Base-by-base conservation (phyloP, 2,329 filamentous ascomycete genomes). In the Malbranchea zuffiana region DNA sequence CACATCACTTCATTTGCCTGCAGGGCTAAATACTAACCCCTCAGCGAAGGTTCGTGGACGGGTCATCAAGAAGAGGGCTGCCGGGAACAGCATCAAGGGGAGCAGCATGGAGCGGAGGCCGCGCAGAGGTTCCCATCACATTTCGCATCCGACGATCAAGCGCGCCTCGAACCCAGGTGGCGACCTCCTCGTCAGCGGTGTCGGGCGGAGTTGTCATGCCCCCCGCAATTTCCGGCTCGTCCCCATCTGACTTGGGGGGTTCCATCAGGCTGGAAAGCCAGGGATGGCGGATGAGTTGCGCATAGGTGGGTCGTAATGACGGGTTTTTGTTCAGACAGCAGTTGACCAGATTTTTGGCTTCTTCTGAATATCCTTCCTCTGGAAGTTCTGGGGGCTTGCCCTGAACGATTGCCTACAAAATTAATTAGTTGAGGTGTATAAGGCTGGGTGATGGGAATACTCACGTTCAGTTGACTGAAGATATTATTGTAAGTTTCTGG, bases 401-500 rank as follows among this genome's bases (percentile, higher is more conserved):
- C 56, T 96, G 85, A 23, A 98, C 90, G 55, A 98, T 98, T 39
- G 90, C 90, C 90, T 98, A 48, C 16, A 28, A 24, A 39, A 15
- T 19, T 35, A 30, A 27, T 35, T 42, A 40, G 53, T 47, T 52
- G 39, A 47, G 44, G 29, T 31, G 15, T 41, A 15, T 41, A 28
- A 23, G 30, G 32, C 23, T 13, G 21, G 17, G 18, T 24, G 30
- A 30, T 18, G 38, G 10, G 6, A 26, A 16, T 23, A 77, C 87
- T 78, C 71, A 96, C 90, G 52, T 82, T 92, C 21, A 98, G 69
- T 57, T 98, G 90, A 52, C 85, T 92, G 68, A 98, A 96, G 48
- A 98, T 98, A 54, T 94, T 96, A 57, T 88, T 90, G 47, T 92
- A 96, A 1, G 92, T 90, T 59, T 98, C 90, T 0, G 90, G 88